Evolutionary conservation across 805 yeast species (phyloP), one percentile per base, ranked within the genome.

Genomic region (Metschnikowia orientalis): DNA sequence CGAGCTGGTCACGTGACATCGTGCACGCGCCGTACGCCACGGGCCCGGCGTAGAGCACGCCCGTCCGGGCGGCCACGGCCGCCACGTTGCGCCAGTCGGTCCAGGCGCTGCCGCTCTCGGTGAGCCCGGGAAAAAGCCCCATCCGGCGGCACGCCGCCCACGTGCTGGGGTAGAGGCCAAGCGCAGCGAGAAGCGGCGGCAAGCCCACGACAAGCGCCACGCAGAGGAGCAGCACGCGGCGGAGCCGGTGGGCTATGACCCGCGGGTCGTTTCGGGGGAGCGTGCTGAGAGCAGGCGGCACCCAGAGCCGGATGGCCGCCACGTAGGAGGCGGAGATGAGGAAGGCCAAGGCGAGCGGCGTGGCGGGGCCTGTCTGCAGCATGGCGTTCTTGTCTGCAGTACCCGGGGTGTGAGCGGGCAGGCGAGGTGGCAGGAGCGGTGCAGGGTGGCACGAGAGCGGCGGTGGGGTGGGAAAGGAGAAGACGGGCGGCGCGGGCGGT

Each of bases 281-380:
- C 3, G 45, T 47, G 6, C 27, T 18, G 15, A 59, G 20, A 6
- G 45, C 19, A 5, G 30, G 25, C 1, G 68, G 67, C 27, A 40
- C 51, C 8, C 30, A 22, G 12, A 56, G 32, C 42, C 67, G 67
- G 10, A 76, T 56, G 18, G 57, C 61, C 3, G 54, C 45, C 10
- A 77, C 81, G 48, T 75, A 77, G 3, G 67, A 56, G 8, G 58
- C 34, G 1, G 81, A 69, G 3, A 73, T 50, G 0, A 51, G 26
- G 0, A 59, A 19, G 0, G 71, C 52, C 5, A 61, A 44, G 9
- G 27, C 17, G 4, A 29, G 15, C 18, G 18, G 21, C n/a, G n/a
- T n/a, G n/a, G n/a, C n/a, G n/a, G n/a, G n/a, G n/a, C n/a, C n/a
- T n/a, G n/a, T n/a, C n/a, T n/a, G n/a, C n/a, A n/a, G n/a, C n/a